These are phyloP conservation scores for Coriaria nepalensis DNA, from an alignment of 306 rosid genomes.

Conservation along the genomic window DNA sequence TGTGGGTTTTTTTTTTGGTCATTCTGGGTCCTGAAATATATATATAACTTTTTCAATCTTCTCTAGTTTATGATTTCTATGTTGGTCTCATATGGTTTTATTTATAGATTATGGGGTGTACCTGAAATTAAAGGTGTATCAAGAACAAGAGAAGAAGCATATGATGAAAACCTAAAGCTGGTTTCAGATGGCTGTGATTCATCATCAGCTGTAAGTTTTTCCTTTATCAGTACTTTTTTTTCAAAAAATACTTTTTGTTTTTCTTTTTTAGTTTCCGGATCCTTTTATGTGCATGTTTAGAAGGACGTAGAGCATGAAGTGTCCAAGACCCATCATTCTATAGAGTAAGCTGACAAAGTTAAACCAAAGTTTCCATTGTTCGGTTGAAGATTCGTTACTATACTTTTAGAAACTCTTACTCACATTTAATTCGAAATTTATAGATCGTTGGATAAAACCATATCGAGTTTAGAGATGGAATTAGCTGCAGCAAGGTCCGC, in stretches of 20 bases:
- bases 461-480: conserved; percentile 48
- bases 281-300: neutral
- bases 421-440: conserved; percentile 1
- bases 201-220: conserved; percentile 22
- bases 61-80: neutral
- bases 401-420: neutral
- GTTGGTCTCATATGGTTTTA: neutral
- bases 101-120: conserved; percentile 29
- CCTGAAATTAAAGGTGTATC: conserved; percentile 32
- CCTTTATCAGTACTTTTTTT: neutral
- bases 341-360: conserved; percentile 24
- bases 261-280: neutral
- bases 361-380: neutral
- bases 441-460: conserved; percentile 42
- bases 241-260: neutral
- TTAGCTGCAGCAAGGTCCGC: conserved; percentile 45
- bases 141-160: conserved; percentile 16
- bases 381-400: neutral
- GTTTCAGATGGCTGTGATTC: conserved; percentile 30
- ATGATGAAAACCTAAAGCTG: conserved; percentile 19
- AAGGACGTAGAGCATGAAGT: conserved; percentile 29
- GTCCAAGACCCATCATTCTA: conserved; percentile 33
- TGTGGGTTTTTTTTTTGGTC: no score
- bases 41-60: no score
- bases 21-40: no score